phyloP scores from a whole-genome alignment of 2,329 filamentous ascomycete species.

The Colletotrichum plurivorum region DNA sequence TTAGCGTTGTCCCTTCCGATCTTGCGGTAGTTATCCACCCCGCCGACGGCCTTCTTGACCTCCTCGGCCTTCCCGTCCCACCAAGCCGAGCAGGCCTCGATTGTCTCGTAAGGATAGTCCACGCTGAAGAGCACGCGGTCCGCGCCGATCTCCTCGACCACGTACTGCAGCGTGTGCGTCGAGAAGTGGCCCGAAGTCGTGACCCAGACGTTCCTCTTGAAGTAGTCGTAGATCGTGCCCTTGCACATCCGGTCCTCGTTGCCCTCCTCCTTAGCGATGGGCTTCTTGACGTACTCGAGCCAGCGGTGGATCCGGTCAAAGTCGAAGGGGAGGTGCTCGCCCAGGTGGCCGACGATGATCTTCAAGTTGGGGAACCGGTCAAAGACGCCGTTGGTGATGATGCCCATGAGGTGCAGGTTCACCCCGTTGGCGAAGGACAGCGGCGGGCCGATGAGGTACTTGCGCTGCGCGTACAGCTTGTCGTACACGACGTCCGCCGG shows the following conservation, averaged over 20 bases:
- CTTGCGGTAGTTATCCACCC: slow-evolving; percentile 51
- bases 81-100: slow-evolving; percentile 58
- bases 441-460: slow-evolving; percentile 72
- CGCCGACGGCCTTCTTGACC: slow-evolving; percentile 39
- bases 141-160: slow-evolving; percentile 62
- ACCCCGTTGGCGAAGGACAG: slow-evolving; percentile 72
- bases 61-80: slow-evolving; percentile 52
- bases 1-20: slow-evolving; percentile 61
- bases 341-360: slow-evolving; percentile 63
- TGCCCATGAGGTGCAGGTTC: slow-evolving; percentile 68
- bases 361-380: slow-evolving; percentile 62
- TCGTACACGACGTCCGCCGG: slow-evolving; percentile 70
- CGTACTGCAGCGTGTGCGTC: slow-evolving; percentile 65
- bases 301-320: slow-evolving; percentile 67
- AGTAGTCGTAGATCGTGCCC: slow-evolving; percentile 66
- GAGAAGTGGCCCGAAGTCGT: slow-evolving; percentile 71
- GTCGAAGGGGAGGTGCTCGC: slow-evolving; percentile 65
- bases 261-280: slow-evolving; percentile 54
- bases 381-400: slow-evolving; percentile 66
- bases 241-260: slow-evolving; percentile 53
- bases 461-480: slow-evolving; percentile 70
- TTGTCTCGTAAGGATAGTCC: slow-evolving; percentile 67
- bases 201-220: slow-evolving; percentile 68
- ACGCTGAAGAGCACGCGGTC: slow-evolving; percentile 67
- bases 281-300: slow-evolving; percentile 70